phyloP scores from a whole-genome alignment of 768 basidiomycete species.

The Multifurca ochricompacta region DNA sequence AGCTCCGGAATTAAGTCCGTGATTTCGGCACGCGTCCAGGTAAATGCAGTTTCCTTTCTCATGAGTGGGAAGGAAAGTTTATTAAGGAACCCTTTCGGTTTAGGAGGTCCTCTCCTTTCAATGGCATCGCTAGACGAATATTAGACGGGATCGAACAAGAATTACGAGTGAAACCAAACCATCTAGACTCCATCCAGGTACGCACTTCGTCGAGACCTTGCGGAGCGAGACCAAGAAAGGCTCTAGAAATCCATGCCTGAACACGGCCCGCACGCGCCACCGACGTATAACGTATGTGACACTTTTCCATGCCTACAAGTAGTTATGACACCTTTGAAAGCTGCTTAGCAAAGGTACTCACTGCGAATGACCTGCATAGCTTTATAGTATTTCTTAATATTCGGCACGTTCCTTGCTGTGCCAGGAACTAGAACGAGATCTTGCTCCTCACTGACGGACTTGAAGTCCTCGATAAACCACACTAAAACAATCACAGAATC shows the following conservation, averaged over 20 bases:
- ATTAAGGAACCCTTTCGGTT: background rate
- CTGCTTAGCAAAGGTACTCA: background rate
- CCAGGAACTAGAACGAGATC: background rate
- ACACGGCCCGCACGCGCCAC: conserved; percentile 22
- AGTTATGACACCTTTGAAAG: background rate
- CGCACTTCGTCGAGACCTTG: background rate
- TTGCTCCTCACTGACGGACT: background rate
- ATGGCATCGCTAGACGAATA: background rate
- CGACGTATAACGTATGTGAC: background rate
- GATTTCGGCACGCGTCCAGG: background rate
- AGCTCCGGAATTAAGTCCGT: background rate
- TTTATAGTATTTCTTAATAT: background rate
- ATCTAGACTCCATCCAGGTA: background rate
- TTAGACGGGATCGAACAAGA: background rate
- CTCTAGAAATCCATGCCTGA: conserved; percentile 30
- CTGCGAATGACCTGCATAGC: background rate
- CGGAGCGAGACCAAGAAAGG: background rate
- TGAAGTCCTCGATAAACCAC: background rate
- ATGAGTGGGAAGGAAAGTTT: background rate
- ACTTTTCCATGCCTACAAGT: background rate
- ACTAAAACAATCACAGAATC: background rate
- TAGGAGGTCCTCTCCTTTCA: background rate
- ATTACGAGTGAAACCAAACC: background rate
- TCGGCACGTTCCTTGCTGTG: background rate
- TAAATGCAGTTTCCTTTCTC: background rate